These are phyloP conservation scores for Cryptococcus maquisensis DNA, from an alignment of 1,284 basidiomycete genomes.

Conservation along the genomic window DNA sequence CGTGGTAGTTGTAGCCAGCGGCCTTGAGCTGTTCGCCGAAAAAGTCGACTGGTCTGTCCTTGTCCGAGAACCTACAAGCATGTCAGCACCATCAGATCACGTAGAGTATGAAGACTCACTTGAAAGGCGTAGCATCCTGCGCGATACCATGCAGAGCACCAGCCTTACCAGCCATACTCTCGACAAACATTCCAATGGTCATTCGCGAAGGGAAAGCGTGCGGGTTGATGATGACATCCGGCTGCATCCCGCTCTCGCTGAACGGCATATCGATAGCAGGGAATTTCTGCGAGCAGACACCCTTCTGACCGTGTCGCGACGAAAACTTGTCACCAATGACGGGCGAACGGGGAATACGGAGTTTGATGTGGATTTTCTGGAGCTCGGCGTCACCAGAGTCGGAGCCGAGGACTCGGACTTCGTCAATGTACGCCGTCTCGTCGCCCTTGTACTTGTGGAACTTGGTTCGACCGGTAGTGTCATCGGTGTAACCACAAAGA, in stretches of 20 bases:
- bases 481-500: slow-evolving; percentile 79
- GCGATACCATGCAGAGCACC: slow-evolving; percentile 97
- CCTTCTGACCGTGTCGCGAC: slow-evolving; percentile 97
- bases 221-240: slow-evolving; percentile 99
- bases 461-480: slow-evolving; percentile 74
- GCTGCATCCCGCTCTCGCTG: slow-evolving; percentile 97
- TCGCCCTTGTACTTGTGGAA: slow-evolving; percentile 97
- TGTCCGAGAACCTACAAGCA: slow-evolving; percentile 75
- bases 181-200: slow-evolving; percentile 99
- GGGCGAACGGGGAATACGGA: slow-evolving; percentile 89
- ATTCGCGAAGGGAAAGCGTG: slow-evolving; percentile 99
- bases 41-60: slow-evolving; percentile 93
- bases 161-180: slow-evolving; percentile 97
- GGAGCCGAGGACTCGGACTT: slow-evolving; percentile 84
- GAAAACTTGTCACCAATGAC: slow-evolving; percentile 99
- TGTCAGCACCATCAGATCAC: slow-evolving; percentile 4
- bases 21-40: slow-evolving; percentile 92
- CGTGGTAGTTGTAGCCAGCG: slow-evolving; percentile 97
- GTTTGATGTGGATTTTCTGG: slow-evolving; percentile 89
- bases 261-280: slow-evolving; percentile 98
- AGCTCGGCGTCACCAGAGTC: slow-evolving; percentile 83
- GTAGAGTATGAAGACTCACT: slow-evolving; percentile 54
- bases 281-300: slow-evolving; percentile 99
- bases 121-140: slow-evolving; percentile 97
- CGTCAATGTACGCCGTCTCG: slow-evolving; percentile 84